These are phyloP conservation scores for Coemansia asiatica DNA, from an alignment of 192 early-diverging fungal genomes.

Conservation along the genomic window DNA sequence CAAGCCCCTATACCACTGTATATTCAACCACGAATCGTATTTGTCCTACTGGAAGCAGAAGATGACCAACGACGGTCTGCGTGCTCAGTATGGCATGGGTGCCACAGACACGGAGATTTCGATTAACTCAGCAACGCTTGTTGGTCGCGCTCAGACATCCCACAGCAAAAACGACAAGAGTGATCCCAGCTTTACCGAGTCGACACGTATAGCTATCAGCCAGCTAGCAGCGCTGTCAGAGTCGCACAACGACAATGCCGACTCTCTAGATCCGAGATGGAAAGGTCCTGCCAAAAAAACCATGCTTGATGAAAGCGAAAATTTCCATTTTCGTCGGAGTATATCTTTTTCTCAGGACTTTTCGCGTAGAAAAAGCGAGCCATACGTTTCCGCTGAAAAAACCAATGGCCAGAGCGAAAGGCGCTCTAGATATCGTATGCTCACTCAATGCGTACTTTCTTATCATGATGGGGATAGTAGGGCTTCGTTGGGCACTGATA, in stretches of 20 bases:
- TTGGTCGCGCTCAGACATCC: background rate
- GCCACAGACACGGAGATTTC: constrained; percentile 30
- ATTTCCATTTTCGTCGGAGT: constrained; percentile 14
- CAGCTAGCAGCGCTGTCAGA: constrained; percentile 27
- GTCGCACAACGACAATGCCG: constrained; percentile 3
- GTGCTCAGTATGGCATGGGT: constrained; percentile 40
- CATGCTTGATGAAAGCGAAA: background rate
- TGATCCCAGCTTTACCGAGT: constrained; percentile 42
- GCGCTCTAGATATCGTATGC: constrained; percentile 29
- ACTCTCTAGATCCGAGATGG: background rate
- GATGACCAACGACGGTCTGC: constrained; percentile 40
- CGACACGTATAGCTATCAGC: constrained; percentile 33
- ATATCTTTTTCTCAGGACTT: constrained; percentile 12
- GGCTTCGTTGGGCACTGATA: background rate
- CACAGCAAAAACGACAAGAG: constrained; percentile 15
- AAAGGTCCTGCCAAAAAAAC: background rate
- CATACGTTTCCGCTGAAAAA: constrained; percentile 9
- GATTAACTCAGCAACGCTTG: constrained; percentile 29
- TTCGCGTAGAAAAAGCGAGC: constrained; percentile 39
- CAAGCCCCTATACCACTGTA: constrained; percentile 44
- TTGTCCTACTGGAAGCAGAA: constrained; percentile 46
- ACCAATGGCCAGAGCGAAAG: constrained; percentile 11
- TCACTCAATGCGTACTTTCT: constrained; percentile 16
- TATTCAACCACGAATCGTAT: constrained; percentile 47
- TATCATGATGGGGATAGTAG: constrained; percentile 17